phyloP scores from a whole-genome alignment of 306 rosid genomes.

The Dalbergia cultrata region DNA sequence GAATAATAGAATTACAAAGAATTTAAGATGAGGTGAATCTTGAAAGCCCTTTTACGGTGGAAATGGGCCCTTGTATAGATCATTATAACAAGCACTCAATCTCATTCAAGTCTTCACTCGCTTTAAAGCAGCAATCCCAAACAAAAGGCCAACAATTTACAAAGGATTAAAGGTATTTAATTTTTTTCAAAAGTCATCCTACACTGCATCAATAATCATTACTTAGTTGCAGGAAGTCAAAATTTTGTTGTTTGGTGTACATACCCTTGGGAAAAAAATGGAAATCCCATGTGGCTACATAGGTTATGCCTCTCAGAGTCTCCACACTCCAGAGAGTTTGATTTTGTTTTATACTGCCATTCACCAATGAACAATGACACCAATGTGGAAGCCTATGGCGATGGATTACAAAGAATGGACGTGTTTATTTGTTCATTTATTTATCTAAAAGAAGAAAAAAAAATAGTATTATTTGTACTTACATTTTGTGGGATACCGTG shows the following conservation, averaged over 20 bases:
- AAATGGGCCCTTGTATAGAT: slow-evolving; percentile 38
- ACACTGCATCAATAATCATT: slow-evolving; percentile 2
- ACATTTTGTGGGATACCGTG: too few relatives aligned
- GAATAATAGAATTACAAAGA: background rate
- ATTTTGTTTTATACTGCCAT: too few relatives aligned
- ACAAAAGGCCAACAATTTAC: slow-evolving; percentile 24
- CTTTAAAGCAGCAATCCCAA: slow-evolving; percentile 32
- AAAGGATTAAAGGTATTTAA: background rate
- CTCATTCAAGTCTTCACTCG: slow-evolving; percentile 49
- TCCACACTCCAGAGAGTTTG: too few relatives aligned
- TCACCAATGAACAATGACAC: too few relatives aligned
- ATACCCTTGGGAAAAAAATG: background rate
- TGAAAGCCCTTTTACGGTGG: background rate
- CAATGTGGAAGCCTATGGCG: too few relatives aligned
- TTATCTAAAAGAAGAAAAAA: too few relatives aligned
- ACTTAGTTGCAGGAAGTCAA: slow-evolving; percentile 28
- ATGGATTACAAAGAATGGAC: too few relatives aligned
- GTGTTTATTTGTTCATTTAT: too few relatives aligned
- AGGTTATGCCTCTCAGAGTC: too few relatives aligned
- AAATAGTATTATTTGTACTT: too few relatives aligned
- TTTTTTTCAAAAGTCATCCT: slow-evolving; percentile 24
- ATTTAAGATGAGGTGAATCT: background rate
- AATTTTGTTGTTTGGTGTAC: slow-evolving; percentile 27
- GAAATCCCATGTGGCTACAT: background rate
- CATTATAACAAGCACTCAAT: slow-evolving; percentile 49